Conservation (phyloP, 148 eudicot species). For the Pouteria glomerata region DNA sequence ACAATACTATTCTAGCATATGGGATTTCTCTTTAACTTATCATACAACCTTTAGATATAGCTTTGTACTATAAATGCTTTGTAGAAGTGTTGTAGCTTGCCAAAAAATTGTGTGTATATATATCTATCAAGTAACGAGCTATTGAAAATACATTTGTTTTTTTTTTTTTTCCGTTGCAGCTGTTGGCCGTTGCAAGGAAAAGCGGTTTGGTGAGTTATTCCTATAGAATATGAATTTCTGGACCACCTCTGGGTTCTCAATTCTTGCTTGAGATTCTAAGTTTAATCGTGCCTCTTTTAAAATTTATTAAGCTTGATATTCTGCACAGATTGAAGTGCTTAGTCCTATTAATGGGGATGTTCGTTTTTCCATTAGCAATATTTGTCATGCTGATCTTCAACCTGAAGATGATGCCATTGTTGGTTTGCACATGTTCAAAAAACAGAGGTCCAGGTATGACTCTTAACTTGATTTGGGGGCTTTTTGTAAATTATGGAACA, state of each 20-base stretch:
- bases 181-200: constrained; percentile 83
- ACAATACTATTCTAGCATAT: no score
- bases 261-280: constrained; percentile 1
- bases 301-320: neutral
- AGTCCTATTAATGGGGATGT: constrained; percentile 68
- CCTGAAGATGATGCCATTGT: constrained; percentile 48
- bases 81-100: no score
- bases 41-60: no score
- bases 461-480: constrained; percentile 1
- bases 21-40: no score
- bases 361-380: constrained; percentile 34
- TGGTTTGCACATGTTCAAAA: constrained; percentile 81
- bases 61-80: no score
- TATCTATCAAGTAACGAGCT: no score
- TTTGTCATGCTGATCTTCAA: constrained; percentile 21
- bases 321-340: constrained; percentile 61
- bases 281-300: neutral
- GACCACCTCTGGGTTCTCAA: neutral
- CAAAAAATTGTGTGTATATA: neutral
- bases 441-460: constrained; percentile 44
- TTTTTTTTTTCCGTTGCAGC: constrained; percentile 42
- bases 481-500: no score
- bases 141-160: neutral
- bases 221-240: neutral
- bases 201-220: constrained; percentile 64